These are phyloP conservation scores for Daldinia sp. DNA, from an alignment of 2,329 filamentous ascomycete species.

Conservation along the genomic window DNA sequence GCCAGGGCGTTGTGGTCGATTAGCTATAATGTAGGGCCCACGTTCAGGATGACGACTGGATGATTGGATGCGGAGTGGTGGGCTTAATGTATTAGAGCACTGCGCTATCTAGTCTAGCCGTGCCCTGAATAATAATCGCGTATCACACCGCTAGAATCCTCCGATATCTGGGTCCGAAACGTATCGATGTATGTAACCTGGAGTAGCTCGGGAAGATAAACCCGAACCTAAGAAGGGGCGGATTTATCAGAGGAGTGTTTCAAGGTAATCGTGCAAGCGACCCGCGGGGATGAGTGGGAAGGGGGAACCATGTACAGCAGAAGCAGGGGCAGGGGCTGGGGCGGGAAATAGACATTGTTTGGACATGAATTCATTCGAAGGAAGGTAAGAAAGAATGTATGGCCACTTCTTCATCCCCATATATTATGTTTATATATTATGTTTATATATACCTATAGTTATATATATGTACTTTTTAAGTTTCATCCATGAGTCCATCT, in stretches of 20 bases:
- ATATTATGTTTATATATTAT: slow-evolving; percentile 8
- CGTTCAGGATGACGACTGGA: not conserved
- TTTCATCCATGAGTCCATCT: no score
- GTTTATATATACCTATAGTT: slow-evolving; percentile 4
- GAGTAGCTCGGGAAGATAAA: not conserved
- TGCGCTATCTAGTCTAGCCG: not conserved
- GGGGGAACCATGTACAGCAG: slow-evolving; percentile 1
- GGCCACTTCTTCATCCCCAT: slow-evolving; percentile 29
- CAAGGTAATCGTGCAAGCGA: not conserved
- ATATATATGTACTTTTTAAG: slow-evolving; percentile 7
- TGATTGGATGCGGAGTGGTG: not conserved
- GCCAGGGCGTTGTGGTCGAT: not conserved
- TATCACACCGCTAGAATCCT: not conserved
- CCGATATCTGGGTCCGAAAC: no score
- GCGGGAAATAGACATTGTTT: slow-evolving; percentile 9
- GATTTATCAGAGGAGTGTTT: not conserved
- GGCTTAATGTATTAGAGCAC: slow-evolving; percentile 4
- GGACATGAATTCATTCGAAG: slow-evolving; percentile 17
- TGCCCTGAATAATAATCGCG: not conserved
- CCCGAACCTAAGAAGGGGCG: not conserved
- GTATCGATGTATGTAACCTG: slow-evolving; percentile 22
- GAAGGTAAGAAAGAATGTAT: slow-evolving; percentile 24
- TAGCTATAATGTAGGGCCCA: not conserved
- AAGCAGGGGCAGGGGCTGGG: not conserved
- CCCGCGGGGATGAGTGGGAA: not conserved